These are phyloP conservation scores for Botrytis tulipae DNA, from an alignment of 2,329 filamentous ascomycete species.

Conservation along the genomic window DNA sequence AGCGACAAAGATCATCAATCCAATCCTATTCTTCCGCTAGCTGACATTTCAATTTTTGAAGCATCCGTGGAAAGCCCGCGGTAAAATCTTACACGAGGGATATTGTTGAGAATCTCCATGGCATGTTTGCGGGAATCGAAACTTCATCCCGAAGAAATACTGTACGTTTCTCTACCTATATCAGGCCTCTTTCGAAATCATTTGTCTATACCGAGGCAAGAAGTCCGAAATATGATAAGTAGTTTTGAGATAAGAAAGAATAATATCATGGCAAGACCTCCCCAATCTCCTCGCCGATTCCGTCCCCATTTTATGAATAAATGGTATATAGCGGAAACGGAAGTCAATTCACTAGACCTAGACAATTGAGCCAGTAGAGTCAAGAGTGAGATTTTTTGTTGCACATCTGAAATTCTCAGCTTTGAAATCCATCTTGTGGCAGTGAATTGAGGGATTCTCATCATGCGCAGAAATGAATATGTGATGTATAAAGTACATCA, in stretches of 20 bases:
- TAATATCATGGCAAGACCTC: background rate
- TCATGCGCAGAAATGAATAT: background rate
- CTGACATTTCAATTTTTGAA: background rate
- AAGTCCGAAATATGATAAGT: no score
- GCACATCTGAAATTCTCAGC: background rate
- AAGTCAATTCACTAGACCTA: background rate
- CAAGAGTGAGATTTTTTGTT: background rate
- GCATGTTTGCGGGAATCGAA: background rate
- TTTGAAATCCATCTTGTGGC: background rate
- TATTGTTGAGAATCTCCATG: background rate
- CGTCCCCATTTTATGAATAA: background rate
- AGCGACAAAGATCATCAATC: background rate
- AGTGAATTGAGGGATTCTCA: background rate
- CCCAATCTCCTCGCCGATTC: background rate
- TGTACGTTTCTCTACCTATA: no score
- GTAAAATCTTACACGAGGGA: background rate
- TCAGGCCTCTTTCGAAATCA: background rate
- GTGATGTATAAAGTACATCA: background rate
- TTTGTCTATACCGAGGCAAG: background rate
- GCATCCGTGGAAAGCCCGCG: background rate
- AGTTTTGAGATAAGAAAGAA: background rate
- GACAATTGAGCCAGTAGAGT: background rate
- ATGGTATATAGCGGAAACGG: background rate
- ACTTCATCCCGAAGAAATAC: background rate
- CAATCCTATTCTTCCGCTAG: background rate